Conservation (phyloP, 352 stramenopile species). For the Globisporangium splendens region DNA sequence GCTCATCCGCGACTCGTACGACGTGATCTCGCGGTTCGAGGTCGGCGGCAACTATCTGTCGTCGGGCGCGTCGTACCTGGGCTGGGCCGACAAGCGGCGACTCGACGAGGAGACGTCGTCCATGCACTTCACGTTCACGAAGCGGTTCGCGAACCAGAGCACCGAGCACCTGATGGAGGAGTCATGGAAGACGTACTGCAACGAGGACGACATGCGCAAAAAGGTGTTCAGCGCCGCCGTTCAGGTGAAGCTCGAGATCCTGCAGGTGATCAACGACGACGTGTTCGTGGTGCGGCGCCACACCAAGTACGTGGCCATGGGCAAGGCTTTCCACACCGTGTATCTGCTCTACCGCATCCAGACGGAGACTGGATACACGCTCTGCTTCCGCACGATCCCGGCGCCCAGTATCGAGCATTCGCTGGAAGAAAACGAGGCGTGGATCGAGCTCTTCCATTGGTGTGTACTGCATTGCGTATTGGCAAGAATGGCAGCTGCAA, state of each 20-base stretch:
- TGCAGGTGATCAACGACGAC: conserved; percentile 51
- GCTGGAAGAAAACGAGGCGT: conserved; percentile 42
- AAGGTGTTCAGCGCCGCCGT: conserved; percentile 51
- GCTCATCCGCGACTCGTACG: conserved; percentile 55
- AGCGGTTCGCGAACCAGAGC: conserved; percentile 32
- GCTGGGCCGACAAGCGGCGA: conserved; percentile 56
- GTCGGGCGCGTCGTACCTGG: conserved; percentile 45
- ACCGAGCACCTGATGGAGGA: conserved; percentile 36
- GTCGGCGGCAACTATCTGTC: conserved; percentile 35
- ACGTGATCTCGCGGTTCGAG: conserved; percentile 52
- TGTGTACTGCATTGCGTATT: conserved; percentile 6
- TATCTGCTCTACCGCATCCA: conserved; percentile 66
- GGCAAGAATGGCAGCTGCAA: too few species aligned
- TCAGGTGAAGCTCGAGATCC: conserved; percentile 34
- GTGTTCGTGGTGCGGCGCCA: conserved; percentile 51
- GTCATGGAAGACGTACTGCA: conserved; percentile 44
- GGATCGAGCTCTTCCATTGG: conserved; percentile 74
- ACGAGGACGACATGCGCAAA: conserved; percentile 44
- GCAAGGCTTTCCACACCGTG: conserved; percentile 58
- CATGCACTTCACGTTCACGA: conserved; percentile 68
- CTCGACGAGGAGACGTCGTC: conserved; percentile 33
- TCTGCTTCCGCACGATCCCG: conserved; percentile 68
- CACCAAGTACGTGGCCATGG: conserved; percentile 49
- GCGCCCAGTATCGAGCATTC: conserved; percentile 42
- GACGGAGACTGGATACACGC: conserved; percentile 43